Conservation (phyloP, 2,329 filamentous ascomycete species). For the Orbilia blumenaviensis region DNA sequence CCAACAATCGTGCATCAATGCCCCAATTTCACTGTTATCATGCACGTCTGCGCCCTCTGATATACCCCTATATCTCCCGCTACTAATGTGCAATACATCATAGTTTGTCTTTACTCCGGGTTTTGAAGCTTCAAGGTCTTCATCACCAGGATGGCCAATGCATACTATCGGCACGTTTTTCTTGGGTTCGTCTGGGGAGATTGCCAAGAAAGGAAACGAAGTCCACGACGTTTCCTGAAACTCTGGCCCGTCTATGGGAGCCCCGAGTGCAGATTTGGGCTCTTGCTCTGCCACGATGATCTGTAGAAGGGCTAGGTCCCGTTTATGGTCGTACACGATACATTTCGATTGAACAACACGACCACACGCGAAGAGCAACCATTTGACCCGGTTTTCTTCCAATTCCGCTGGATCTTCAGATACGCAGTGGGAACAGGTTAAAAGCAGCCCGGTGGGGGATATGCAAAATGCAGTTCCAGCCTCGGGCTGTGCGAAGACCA, state of each 20-base stretch:
- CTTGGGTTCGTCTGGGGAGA: conserved; percentile 41
- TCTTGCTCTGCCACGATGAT: conserved; percentile 60
- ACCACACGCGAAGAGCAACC: conserved; percentile 64
- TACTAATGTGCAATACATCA: conserved; percentile 64
- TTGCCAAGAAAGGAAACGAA: conserved; percentile 4
- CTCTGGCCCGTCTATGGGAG: neutral
- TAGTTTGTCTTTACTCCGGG: conserved; percentile 62
- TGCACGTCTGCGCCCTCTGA: conserved; percentile 62
- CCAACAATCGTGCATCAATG: conserved; percentile 67
- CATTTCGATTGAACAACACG: conserved; percentile 61
- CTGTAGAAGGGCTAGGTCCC: conserved; percentile 65
- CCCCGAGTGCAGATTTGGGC: conserved; percentile 53
- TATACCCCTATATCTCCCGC: conserved; percentile 63
- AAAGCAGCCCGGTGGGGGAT: conserved; percentile 62
- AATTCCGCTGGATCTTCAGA: conserved; percentile 62
- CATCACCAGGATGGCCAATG: conserved; percentile 62
- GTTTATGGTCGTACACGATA: conserved; percentile 62
- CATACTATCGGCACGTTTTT: conserved; percentile 58
- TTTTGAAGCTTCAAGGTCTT: conserved; percentile 63
- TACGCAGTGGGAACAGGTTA: conserved; percentile 67
- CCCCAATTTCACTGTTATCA: conserved; percentile 67
- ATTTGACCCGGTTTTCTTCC: conserved; percentile 58
- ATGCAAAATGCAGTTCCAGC: conserved; percentile 67
- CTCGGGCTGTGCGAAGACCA: conserved; percentile 66
- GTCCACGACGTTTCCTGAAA: neutral